Conservation (phyloP, 2,329 filamentous ascomycete species). For the Colletotrichum lini region DNA sequence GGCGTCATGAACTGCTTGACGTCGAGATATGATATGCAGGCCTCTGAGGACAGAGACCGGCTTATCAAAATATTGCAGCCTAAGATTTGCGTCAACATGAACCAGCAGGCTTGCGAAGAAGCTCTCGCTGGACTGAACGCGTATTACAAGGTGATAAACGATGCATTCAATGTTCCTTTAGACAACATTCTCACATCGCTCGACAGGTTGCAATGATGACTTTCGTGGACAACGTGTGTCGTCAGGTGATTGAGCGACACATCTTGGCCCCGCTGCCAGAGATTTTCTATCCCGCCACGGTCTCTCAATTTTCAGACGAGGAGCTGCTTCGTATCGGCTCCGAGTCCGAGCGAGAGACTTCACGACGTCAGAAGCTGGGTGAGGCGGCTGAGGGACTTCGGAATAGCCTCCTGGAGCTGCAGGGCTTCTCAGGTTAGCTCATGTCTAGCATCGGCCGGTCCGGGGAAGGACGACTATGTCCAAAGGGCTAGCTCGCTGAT, state of each 20-base stretch:
- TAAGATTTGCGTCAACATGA: constrained; percentile 33
- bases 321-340: constrained; percentile 32
- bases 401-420: constrained; percentile 19
- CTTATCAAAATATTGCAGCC: constrained; percentile 5
- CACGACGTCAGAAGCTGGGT: constrained; percentile 14
- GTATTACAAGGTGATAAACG: constrained; percentile 45
- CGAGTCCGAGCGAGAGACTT: constrained; percentile 21
- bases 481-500: neutral
- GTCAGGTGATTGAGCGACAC: constrained; percentile 46
- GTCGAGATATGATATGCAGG: neutral
- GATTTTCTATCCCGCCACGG: constrained; percentile 13
- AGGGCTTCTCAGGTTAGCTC: constrained; percentile 13
- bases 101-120: constrained; percentile 43
- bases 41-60: neutral
- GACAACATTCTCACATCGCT: rapidly evolving
- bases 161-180: no score
- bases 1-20: neutral
- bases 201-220: constrained; percentile 38
- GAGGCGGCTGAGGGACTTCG: constrained; percentile 5
- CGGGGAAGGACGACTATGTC: no score
- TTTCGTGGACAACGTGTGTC: constrained; percentile 46
- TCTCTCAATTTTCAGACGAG: constrained; percentile 15
- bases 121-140: constrained; percentile 43
- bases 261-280: constrained; percentile 36
- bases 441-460: no score